A percentile compares a stretch with the other conserved stretches of the same genome.
Evolutionary conservation across 805 yeast species (phyloP).

Genomic region (Candida ipomoeae): DNA sequence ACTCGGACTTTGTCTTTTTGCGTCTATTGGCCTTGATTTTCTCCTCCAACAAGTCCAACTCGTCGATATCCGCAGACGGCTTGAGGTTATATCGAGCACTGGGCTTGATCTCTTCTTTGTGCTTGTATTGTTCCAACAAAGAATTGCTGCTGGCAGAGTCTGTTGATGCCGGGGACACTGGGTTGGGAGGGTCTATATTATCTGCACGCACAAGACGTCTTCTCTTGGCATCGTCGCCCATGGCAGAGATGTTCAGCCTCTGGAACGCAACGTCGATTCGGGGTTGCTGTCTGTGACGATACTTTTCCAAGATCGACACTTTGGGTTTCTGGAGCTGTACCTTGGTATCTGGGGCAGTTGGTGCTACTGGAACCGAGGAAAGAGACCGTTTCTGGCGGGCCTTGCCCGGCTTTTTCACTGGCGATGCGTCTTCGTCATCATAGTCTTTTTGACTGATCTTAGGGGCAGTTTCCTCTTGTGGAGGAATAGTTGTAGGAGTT

Average conservation of each 20-base stretch:
- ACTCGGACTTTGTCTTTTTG: constrained; percentile 26
- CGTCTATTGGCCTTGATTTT: constrained; percentile 32
- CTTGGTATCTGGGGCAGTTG: constrained; percentile 27
- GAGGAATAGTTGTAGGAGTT: neutral
- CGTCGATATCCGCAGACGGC: constrained; percentile 24
- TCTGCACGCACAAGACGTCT: constrained; percentile 35
- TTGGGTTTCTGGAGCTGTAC: constrained; percentile 38
- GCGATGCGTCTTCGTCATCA: constrained; percentile 36
- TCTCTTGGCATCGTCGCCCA: constrained; percentile 23
- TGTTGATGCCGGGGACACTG: neutral
- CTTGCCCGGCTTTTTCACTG: constrained; percentile 31
- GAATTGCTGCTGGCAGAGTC: constrained; percentile 1
- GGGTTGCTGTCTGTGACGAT: constrained; percentile 33
- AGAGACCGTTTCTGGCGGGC: constrained; percentile 22
- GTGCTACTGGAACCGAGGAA: constrained; percentile 7
- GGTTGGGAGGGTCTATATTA: constrained; percentile 4
- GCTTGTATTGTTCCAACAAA: neutral
- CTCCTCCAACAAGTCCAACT: constrained; percentile 38
- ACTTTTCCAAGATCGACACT: constrained; percentile 41
- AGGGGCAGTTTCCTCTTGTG: neutral
- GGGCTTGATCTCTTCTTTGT: constrained; percentile 8
- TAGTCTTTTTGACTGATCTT: constrained; percentile 4
- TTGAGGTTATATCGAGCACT: constrained; percentile 5
- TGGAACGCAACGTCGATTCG: constrained; percentile 26
- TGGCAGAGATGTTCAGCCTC: constrained; percentile 17